phyloP scores from a whole-genome alignment of 1,284 basidiomycete species.

The Moniliella sp. region DNA sequence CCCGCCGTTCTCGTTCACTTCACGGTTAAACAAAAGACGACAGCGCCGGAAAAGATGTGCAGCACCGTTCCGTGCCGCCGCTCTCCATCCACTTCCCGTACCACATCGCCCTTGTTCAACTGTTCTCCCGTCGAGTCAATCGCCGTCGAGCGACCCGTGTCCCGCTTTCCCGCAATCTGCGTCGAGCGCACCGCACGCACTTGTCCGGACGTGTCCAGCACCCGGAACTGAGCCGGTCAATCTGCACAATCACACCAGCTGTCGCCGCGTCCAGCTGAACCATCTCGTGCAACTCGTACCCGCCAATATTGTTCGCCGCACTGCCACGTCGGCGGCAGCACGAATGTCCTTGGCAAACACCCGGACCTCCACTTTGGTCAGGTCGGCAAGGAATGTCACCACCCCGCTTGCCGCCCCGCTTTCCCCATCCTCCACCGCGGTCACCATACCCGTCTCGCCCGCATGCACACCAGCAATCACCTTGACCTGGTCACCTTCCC shows the following conservation, averaged over 20 bases:
- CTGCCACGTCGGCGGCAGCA: slow-evolving; percentile 83
- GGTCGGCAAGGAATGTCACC: slow-evolving; percentile 88
- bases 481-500: slow-evolving; percentile 92
- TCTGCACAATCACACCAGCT: slow-evolving; percentile 89
- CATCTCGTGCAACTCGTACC: slow-evolving; percentile 84
- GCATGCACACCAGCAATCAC: slow-evolving; percentile 84
- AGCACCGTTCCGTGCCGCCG: slow-evolving; percentile 70
- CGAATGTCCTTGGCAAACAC: slow-evolving; percentile 93
- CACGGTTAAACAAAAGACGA: slow-evolving; percentile 77
- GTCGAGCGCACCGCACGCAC: slow-evolving; percentile 72
- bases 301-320: slow-evolving; percentile 64
- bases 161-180: slow-evolving; percentile 67
- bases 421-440: slow-evolving; percentile 56
- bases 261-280: slow-evolving; percentile 85
- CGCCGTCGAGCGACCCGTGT: slow-evolving; percentile 63
- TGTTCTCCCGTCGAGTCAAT: slow-evolving; percentile 66
- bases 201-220: slow-evolving; percentile 71
- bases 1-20: slow-evolving; percentile 70
- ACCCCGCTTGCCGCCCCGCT: too few relatives aligned
- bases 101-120: slow-evolving; percentile 58
- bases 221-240: slow-evolving; percentile 79
- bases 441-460: slow-evolving; percentile 85
- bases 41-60: slow-evolving; percentile 83
- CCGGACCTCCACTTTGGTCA: slow-evolving; percentile 83
- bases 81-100: slow-evolving; percentile 78